A percentile compares a stretch with the other conserved stretches of the same genome.
Evolutionary conservation across 164 flowering plant genomes (phyloP).

Genomic region (Houttuynia cordata): DNA sequence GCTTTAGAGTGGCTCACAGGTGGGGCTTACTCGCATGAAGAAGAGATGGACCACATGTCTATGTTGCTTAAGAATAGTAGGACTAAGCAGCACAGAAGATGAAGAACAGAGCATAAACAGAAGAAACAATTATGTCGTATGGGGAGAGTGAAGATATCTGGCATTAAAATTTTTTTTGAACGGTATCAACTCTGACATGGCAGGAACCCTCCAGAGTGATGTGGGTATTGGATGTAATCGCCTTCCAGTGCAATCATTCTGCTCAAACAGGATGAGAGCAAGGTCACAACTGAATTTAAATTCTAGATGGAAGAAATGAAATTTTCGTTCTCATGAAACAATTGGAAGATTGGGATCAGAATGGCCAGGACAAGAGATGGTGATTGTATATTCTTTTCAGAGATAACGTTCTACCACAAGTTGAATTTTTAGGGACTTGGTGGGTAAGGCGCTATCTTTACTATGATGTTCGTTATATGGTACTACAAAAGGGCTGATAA

Average conservation of each 20-base stretch:
- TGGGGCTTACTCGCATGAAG: constrained; percentile 6
- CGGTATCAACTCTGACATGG: neutral
- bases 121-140: neutral
- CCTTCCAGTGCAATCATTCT: too few relatives aligned
- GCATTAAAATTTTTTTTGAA: neutral
- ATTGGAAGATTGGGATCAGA: neutral
- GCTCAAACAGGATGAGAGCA: too few relatives aligned
- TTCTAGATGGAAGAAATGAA: neutral
- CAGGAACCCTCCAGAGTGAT: neutral
- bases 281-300: neutral
- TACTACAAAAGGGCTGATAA: neutral
- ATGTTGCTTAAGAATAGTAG: constrained; percentile 4
- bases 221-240: too few relatives aligned
- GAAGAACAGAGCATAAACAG: neutral
- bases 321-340: neutral
- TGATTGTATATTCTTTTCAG: neutral
- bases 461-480: too few relatives aligned
- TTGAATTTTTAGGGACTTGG: too few relatives aligned
- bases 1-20: constrained; percentile 67
- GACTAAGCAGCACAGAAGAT: constrained; percentile 2
- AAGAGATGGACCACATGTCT: constrained; percentile 4
- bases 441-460: neutral
- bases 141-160: too few relatives aligned
- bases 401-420: too few relatives aligned
- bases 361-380: neutral